Percentiles rank a stretch among this genome's conserved stretches.
Conservation (phyloP, 495 filamentous ascomycete genomes). For the Aspergillus kassunensis region DNA sequence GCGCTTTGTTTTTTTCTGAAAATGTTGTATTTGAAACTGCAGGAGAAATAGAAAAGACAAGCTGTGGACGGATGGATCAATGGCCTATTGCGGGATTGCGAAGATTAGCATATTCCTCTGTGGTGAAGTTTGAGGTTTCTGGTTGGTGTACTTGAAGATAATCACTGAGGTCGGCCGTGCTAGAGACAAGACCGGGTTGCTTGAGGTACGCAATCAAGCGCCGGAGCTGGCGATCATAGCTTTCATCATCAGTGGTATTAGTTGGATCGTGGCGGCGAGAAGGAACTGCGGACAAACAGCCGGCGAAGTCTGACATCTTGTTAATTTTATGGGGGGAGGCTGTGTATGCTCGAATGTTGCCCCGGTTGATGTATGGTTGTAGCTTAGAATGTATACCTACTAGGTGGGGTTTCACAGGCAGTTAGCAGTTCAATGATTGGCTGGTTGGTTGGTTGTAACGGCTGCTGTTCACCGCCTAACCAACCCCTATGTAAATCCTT, state of each 20-base stretch:
- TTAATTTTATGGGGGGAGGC: too few species aligned
- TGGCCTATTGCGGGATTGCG: slow-evolving; percentile 20
- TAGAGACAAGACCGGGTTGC: slow-evolving; percentile 17
- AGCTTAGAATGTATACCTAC: too few species aligned
- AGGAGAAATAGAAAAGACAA: slow-evolving; percentile 42
- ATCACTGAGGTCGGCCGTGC: slow-evolving; percentile 11
- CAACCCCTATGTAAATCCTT: too few species aligned
- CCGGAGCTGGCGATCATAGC: slow-evolving; percentile 29
- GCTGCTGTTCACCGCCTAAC: too few species aligned
- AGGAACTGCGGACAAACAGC: slow-evolving; percentile 11
- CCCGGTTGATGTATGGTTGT: too few species aligned
- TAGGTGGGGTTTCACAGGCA: too few species aligned
- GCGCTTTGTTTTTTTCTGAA: slow-evolving; percentile 21
- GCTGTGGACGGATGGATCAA: slow-evolving; percentile 42
- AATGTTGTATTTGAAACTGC: slow-evolving; percentile 27
- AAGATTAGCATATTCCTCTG: slow-evolving; percentile 6
- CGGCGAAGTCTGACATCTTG: slow-evolving; percentile 19
- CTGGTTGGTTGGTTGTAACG: too few species aligned
- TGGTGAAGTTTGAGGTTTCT: too few species aligned
- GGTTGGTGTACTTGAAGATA: slow-evolving; percentile 32
- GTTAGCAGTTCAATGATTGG: too few species aligned
- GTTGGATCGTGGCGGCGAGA: not conserved
- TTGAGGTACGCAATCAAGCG: slow-evolving; percentile 25
- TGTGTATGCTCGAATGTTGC: too few species aligned
- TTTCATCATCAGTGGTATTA: slow-evolving; percentile 19